Conservation (phyloP, 2,329 filamentous ascomycete genomes). For the Nemania diffusa region DNA sequence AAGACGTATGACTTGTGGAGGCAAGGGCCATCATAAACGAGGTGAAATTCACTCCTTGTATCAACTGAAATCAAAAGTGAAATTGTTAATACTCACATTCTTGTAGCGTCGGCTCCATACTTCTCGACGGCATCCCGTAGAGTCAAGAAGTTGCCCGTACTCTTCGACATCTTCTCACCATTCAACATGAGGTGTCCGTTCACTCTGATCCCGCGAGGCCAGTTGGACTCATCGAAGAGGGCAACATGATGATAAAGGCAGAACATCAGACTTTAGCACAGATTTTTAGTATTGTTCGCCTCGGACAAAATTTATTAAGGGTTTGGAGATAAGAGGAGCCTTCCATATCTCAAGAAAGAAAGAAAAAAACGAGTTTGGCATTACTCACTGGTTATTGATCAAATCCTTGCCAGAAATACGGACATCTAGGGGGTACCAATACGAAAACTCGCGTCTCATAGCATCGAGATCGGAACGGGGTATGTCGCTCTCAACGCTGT, state of each 20-base stretch:
- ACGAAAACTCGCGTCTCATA: constrained; percentile 36
- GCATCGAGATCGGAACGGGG: constrained; percentile 74
- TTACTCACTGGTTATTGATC: constrained; percentile 64
- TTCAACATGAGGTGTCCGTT: constrained; percentile 96
- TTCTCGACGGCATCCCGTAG: constrained; percentile 85
- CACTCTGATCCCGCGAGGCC: constrained; percentile 84
- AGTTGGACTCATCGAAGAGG: constrained; percentile 87
- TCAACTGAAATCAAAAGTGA: background rate
- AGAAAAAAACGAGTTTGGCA: background rate
- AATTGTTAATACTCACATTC: constrained; percentile 62
- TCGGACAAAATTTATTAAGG: background rate
- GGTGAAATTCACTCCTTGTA: background rate
- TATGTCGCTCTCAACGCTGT: constrained; percentile 75
- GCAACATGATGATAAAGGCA: constrained; percentile 94
- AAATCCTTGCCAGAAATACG: constrained; percentile 28
- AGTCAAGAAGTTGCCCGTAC: constrained; percentile 96
- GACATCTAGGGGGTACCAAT: constrained; percentile 34
- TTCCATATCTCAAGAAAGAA: background rate
- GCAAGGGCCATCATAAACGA: background rate
- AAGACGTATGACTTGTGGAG: background rate
- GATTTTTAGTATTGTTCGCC: constrained; percentile 62
- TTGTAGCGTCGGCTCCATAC: constrained; percentile 91
- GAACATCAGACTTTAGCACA: constrained; percentile 73
- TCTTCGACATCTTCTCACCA: constrained; percentile 98
- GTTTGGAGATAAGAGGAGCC: background rate